Percentiles rank a stretch among this genome's conserved stretches.
Evolutionary conservation across 1,139 yeast genomes (phyloP).

Genomic region (Geotrichum bryndzae): DNA sequence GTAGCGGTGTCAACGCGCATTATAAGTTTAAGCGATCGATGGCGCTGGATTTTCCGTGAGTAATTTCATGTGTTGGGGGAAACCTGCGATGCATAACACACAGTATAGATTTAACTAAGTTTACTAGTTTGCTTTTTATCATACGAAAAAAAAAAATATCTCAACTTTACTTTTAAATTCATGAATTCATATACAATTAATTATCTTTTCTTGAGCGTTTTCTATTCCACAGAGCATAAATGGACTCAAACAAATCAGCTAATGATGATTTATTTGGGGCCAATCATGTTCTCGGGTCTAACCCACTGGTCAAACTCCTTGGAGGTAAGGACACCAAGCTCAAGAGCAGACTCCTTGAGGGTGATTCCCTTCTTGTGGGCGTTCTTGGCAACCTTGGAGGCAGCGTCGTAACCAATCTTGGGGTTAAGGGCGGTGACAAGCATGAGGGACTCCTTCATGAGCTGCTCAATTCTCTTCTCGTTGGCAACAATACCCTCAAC

Average conservation of each 20-base stretch:
- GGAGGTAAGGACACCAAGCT: constrained; percentile 72
- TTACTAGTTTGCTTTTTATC: background rate
- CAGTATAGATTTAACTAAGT: background rate
- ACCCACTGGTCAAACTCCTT: constrained; percentile 96
- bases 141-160: background rate
- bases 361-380: constrained; percentile 98
- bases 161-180: background rate
- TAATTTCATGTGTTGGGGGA: too few species aligned
- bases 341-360: constrained; percentile 87
- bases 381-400: constrained; percentile 95
- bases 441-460: constrained; percentile 92
- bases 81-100: too few species aligned
- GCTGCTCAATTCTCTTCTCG: constrained; percentile 75
- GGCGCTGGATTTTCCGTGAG: too few species aligned
- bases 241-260: background rate
- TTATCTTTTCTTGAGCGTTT: background rate
- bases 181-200: background rate
- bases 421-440: constrained; percentile 98
- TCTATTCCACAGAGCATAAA: background rate
- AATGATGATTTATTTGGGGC: constrained; percentile 48
- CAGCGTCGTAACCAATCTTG: constrained; percentile 95
- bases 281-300: constrained; percentile 95
- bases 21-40: too few species aligned
- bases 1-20: too few species aligned
- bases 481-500: constrained; percentile 92